phyloP scores from a whole-genome alignment of 179 eudicot genomes.

The Patellifolia procumbens region DNA sequence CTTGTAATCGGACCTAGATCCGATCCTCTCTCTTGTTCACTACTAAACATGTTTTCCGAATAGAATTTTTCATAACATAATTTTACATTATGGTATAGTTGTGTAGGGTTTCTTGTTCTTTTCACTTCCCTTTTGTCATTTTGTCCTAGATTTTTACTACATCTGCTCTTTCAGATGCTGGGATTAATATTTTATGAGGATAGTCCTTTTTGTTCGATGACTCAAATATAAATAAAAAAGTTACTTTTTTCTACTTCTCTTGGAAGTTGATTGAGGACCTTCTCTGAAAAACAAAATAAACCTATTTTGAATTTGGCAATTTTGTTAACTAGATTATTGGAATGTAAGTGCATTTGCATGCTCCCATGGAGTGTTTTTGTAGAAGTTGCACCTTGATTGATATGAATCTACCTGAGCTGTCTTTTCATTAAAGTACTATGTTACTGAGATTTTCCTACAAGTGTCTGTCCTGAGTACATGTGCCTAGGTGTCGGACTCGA shows the following conservation, averaged over 20 bases:
- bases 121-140: slow-evolving; percentile 4
- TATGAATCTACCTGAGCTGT: no score
- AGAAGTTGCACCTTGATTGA: slow-evolving; percentile 11
- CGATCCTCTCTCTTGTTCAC: no score
- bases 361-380: slow-evolving; percentile 10
- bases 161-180: background rate
- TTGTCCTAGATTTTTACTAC: background rate
- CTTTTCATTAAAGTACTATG: no score
- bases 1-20: no score
- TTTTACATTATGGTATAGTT: background rate
- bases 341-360: slow-evolving; percentile 16
- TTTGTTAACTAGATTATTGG: background rate
- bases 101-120: background rate
- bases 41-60: no score
- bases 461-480: no score
- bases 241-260: no score
- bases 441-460: no score
- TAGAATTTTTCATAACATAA: no score
- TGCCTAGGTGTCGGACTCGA: no score
- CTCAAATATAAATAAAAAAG: background rate
- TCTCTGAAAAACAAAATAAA: background rate
- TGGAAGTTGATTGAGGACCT: no score
- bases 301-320: background rate
- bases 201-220: background rate
- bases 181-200: background rate